Evolutionary conservation across 164 flowering plant genomes (phyloP).

Genomic region (Chloranthus sessilifolius): DNA sequence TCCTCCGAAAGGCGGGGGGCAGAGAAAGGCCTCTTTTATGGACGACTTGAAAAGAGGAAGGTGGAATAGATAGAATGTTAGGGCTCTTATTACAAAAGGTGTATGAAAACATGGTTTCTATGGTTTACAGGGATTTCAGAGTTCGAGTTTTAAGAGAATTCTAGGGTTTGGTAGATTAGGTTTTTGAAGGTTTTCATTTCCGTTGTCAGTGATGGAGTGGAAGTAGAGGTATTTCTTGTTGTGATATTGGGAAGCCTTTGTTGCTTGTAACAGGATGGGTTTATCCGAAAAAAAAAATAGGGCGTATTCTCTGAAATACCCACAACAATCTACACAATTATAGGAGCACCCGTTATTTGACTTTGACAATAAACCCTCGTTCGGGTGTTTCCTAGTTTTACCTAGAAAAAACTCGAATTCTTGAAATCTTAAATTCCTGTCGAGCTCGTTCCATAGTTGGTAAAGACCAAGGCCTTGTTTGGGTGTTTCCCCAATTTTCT

Average conservation of each 20-base stretch:
- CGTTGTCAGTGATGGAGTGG: neutral
- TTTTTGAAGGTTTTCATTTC: neutral
- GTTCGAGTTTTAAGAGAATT: no score
- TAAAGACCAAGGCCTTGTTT: no score
- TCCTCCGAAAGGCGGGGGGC: neutral
- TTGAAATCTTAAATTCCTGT: no score
- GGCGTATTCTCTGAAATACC: neutral
- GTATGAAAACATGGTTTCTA: conserved; percentile 2
- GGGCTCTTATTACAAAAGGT: conserved; percentile 5
- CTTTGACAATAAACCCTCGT: no score
- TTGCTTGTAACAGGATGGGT: conserved; percentile 1
- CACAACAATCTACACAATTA: no score
- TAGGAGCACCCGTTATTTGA: no score
- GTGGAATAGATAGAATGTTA: neutral
- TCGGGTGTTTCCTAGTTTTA: no score
- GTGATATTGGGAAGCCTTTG: neutral
- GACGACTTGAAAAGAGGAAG: neutral
- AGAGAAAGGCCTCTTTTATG: conserved; percentile 3
- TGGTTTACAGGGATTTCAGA: neutral
- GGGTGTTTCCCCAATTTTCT: no score
- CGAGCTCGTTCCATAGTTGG: no score
- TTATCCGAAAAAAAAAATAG: conserved; percentile 3
- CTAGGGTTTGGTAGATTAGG: neutral
- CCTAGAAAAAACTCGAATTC: no score
- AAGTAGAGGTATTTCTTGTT: no score